A percentile compares a stretch with the other conserved stretches of the same genome.
Conservation (phyloP, 345 rosid genomes). For the Eucalyptus brandiana region DNA sequence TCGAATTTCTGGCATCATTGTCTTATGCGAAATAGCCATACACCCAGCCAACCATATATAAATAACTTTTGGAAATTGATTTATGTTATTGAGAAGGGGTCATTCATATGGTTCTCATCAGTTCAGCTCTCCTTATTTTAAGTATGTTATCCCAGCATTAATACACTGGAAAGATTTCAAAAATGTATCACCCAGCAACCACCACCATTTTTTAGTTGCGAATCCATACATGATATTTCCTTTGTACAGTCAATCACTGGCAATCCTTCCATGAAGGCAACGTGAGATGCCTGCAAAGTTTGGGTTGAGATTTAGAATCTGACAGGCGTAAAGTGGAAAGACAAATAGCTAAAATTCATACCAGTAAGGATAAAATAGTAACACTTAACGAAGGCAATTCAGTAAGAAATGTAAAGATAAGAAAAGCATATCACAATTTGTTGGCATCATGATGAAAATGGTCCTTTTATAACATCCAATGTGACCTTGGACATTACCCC, state of each 20-base stretch:
- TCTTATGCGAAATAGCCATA: not conserved
- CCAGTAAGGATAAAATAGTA: not conserved
- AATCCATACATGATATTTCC: constrained; percentile 46
- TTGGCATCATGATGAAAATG: not conserved
- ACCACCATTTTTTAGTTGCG: not conserved
- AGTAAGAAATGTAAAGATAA: not conserved
- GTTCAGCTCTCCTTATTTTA: not conserved
- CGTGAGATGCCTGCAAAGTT: constrained; percentile 58
- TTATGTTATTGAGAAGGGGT: not conserved
- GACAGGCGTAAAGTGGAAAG: not conserved
- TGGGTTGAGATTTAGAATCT: not conserved
- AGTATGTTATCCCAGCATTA: not conserved
- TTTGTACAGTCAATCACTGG: constrained; percentile 55
- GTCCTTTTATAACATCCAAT: not conserved
- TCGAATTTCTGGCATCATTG: not conserved
- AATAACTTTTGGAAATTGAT: not conserved
- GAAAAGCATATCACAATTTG: not conserved
- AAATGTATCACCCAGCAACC: not conserved
- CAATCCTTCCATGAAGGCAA: constrained; percentile 61
- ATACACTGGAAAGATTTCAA: not conserved
- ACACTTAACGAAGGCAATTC: not conserved
- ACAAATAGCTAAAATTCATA: not conserved
- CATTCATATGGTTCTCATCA: not conserved
- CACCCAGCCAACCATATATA: not conserved
- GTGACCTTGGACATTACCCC: not conserved